These are phyloP conservation scores for Zygosaccharomyces bailii DNA, from an alignment of 805 yeast species.

Conservation along the genomic window DNA sequence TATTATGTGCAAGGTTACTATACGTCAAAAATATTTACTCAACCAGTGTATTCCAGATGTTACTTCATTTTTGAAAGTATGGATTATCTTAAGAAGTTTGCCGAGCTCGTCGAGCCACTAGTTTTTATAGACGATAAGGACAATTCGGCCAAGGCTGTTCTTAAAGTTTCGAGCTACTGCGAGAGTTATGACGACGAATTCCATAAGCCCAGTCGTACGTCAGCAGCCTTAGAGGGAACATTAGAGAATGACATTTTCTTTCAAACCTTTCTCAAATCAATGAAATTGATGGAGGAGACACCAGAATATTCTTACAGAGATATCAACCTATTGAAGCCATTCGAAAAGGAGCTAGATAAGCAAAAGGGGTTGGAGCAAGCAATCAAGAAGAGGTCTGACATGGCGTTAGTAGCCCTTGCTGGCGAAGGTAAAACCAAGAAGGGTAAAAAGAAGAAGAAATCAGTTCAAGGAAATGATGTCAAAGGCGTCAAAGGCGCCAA, in stretches of 20 bases:
- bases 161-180: slow-evolving; percentile 25
- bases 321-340: slow-evolving; percentile 28
- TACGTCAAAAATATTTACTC: slow-evolving; percentile 32
- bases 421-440: slow-evolving; percentile 23
- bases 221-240: slow-evolving; percentile 30
- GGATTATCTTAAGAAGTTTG: slow-evolving; percentile 34
- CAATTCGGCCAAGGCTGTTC: slow-evolving; percentile 21
- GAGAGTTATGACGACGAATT: slow-evolving; percentile 16
- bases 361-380: slow-evolving; percentile 20
- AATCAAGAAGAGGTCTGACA: slow-evolving; percentile 23
- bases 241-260: slow-evolving; percentile 33
- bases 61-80: slow-evolving; percentile 39
- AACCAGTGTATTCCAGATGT: slow-evolving; percentile 43
- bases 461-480: slow-evolving; percentile 13
- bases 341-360: slow-evolving; percentile 28
- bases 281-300: slow-evolving; percentile 22
- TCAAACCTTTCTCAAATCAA: slow-evolving; percentile 33
- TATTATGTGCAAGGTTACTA: slow-evolving; percentile 35
- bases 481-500: slow-evolving; percentile 5
- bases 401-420: slow-evolving; percentile 28
- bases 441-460: slow-evolving; percentile 23
- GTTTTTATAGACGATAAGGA: slow-evolving; percentile 34
- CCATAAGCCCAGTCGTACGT: slow-evolving; percentile 13
- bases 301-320: slow-evolving; percentile 25
- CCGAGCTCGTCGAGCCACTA: slow-evolving; percentile 29